Base-by-base conservation (phyloP, 306 rosid genomes). In the Quercus parvula region DNA sequence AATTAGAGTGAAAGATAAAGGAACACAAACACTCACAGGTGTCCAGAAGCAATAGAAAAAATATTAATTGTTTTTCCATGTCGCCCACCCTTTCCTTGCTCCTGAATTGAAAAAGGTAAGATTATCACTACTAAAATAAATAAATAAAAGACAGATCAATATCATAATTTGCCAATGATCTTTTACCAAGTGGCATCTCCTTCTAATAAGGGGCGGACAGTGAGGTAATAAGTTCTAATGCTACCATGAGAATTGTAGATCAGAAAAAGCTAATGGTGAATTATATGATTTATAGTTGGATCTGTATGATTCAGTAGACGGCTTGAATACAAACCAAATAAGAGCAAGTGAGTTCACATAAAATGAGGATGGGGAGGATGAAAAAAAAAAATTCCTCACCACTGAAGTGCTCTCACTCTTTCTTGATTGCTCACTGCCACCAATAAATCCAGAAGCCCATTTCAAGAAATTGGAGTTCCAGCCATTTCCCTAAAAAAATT, bases 21-120 rank as follows among this genome's bases (percentile, higher is more conserved):
- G 54, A 77, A 84, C 78, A 78, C 61, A 80, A 41, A 74, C 27
- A 84, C 99, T 93, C 87, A 96, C 99, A 96, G 84, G 87, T 96
- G 99, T 68, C 99, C 98, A 62, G 99, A 96, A 77, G 99, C 99
- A 77, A 96, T 91, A 78, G 99, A 96, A 77, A 96, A 96, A 25
- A 93, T 93, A 81, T 93, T 93, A 79, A 96, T 96, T 19, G 94
- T 88, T 86, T 88, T 93, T 66, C 99, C 99, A 75, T 41, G 89
- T 17, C 98, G 93, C 77, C 93, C 87, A 70, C 85, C 91, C 82
- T 49, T 88, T 71, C 85, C 87, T 64, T 85, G 83, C 81, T 87
- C 96, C 99, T 95, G 62, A 63, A 57, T 38, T 75, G 46, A 66
- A 54, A 80, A 74, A 55, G 75, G n/a, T 64, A 69, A 63, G 33